Evolutionary conservation across 495 filamentous ascomycete genomes (phyloP).

Genomic region (Penicillium canariense): DNA sequence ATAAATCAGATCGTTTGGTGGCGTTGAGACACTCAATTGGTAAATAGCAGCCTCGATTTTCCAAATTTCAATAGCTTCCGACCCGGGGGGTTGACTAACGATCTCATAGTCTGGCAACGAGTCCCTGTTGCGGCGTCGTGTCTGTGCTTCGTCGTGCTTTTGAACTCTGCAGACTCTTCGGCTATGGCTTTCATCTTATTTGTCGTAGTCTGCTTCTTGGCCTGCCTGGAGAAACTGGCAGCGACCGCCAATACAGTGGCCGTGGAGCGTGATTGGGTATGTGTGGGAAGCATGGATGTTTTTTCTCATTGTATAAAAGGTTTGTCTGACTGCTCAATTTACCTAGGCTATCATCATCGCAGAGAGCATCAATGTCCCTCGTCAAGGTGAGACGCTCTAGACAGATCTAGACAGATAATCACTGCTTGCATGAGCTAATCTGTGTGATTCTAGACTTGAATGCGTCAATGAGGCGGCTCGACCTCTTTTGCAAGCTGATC

Average conservation of each 20-base stretch:
- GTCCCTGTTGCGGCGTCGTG: conserved; percentile 40
- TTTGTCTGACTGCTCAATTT: neutral
- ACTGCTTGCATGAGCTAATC: too few species aligned
- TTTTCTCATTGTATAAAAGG: too few species aligned
- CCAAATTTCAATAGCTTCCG: too few species aligned
- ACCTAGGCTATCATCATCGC: conserved; percentile 44
- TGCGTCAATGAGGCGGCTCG: conserved; percentile 67
- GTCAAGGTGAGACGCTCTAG: conserved; percentile 29
- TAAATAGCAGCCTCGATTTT: conserved; percentile 24
- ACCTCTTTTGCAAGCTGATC: conserved; percentile 68
- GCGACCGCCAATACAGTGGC: conserved; percentile 57
- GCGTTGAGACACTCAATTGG: conserved; percentile 51
- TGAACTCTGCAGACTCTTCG: conserved; percentile 7
- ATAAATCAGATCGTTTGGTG: conserved; percentile 45
- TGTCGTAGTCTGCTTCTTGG: conserved; percentile 44
- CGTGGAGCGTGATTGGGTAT: conserved; percentile 67
- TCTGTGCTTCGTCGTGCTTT: conserved; percentile 27
- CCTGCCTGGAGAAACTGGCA: conserved; percentile 57
- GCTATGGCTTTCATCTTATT: conserved; percentile 36
- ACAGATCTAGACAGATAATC: too few species aligned
- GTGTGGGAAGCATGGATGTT: neutral
- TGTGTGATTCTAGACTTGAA: conserved; percentile 52
- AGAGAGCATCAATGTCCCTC: conserved; percentile 31
- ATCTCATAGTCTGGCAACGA: conserved; percentile 41
- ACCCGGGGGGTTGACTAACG: too few species aligned